These are phyloP conservation scores for Bruguiera parviflora DNA, from an alignment of 345 rosid species.

Conservation along the genomic window DNA sequence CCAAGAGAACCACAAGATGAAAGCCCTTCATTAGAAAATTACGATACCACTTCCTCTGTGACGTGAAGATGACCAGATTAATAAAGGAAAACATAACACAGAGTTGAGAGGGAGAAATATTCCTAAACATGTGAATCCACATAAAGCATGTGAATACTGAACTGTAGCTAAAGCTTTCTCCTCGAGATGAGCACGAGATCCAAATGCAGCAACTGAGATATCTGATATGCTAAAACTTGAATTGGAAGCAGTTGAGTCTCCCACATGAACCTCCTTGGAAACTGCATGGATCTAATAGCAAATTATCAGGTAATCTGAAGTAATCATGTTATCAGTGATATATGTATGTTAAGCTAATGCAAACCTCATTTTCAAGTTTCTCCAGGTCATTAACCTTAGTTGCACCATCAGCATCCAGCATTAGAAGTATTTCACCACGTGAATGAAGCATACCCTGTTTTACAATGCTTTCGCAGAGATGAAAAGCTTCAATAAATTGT, in stretches of 20 bases:
- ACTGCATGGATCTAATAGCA: slow-evolving; percentile 71
- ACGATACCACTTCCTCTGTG: slow-evolving; percentile 98
- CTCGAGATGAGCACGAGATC: slow-evolving; percentile 99
- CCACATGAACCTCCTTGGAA: slow-evolving; percentile 46
- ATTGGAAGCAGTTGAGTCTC: slow-evolving; percentile 43
- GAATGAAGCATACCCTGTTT: slow-evolving; percentile 99
- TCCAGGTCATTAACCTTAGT: slow-evolving; percentile 86
- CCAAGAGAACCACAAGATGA: slow-evolving; percentile 78
- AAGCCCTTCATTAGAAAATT: slow-evolving; percentile 97
- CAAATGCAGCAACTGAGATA: slow-evolving; percentile 75
- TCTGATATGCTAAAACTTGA: slow-evolving; percentile 55
- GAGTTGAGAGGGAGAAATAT: not conserved
- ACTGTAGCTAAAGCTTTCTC: slow-evolving; percentile 93
- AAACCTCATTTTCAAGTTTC: slow-evolving; percentile 93
- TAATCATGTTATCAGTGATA: not conserved
- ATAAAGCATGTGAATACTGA: slow-evolving; percentile 32
- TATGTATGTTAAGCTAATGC: slow-evolving; percentile 14
- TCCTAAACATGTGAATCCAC: slow-evolving; percentile 1
- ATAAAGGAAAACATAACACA: slow-evolving; percentile 11
- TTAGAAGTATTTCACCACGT: slow-evolving; percentile 90
- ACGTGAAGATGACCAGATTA: slow-evolving; percentile 23
- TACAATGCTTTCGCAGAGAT: slow-evolving; percentile 71
- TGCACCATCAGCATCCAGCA: slow-evolving; percentile 99
- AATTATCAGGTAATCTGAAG: slow-evolving; percentile 29
- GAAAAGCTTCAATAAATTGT: slow-evolving; percentile 54